Percentiles rank a stretch among this genome's conserved stretches.
These are phyloP conservation scores for Rhododendron williamsianum DNA, from an alignment of 148 eudicot species.

Conservation along the genomic window DNA sequence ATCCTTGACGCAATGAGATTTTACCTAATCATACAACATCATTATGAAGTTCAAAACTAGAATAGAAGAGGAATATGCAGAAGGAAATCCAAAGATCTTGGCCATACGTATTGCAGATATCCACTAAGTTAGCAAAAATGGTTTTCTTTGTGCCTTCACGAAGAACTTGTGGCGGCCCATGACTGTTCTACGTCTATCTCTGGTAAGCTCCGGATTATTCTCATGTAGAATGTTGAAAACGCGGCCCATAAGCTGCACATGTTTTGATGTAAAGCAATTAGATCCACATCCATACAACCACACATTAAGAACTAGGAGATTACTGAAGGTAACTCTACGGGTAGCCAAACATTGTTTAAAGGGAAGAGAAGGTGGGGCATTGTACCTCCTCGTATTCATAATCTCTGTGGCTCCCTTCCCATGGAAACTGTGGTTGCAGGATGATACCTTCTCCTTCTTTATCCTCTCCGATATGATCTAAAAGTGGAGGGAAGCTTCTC, in stretches of 20 bases:
- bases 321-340: not conserved
- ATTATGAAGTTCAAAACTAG: too few relatives aligned
- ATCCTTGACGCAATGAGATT: too few relatives aligned
- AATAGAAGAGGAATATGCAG: too few relatives aligned
- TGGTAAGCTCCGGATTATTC: constrained; percentile 96
- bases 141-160: constrained; percentile 91
- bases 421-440: constrained; percentile 48
- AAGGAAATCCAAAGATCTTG: too few relatives aligned
- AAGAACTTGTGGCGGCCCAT: constrained; percentile 98
- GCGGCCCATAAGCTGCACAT: constrained; percentile 31
- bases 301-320: not conserved
- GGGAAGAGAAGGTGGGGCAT: not conserved
- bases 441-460: constrained; percentile 54
- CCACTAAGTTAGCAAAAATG: too few relatives aligned
- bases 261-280: too few relatives aligned
- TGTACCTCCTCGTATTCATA: constrained; percentile 67
- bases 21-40: too few relatives aligned
- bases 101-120: too few relatives aligned
- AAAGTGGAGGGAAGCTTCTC: not conserved
- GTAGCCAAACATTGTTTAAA: not conserved
- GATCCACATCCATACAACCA: not conserved
- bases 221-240: constrained; percentile 88
- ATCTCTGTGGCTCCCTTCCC: constrained; percentile 74
- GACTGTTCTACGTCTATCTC: constrained; percentile 88
- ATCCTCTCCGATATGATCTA: constrained; percentile 52